Evolutionary conservation across 805 yeast genomes (phyloP), one percentile per base, ranked within the genome.

Genomic region (Saccharomycopsis sp.): DNA sequence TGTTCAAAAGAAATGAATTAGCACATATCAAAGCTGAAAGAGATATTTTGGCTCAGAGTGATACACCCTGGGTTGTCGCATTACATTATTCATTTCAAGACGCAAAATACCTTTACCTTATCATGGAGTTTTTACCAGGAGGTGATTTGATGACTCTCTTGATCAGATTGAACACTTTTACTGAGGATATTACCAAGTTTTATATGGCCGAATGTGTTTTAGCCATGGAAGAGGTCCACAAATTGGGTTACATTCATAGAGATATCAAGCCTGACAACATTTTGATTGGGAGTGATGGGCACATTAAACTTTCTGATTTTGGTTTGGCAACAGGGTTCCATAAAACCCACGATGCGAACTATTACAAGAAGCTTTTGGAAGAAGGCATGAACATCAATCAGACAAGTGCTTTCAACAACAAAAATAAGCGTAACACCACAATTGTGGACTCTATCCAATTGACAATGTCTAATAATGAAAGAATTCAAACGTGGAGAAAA

Each of bases 231-330:
- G 95, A 95, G 4, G 80, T 87, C 51, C 96, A 87, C 62, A 84
- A 83, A 58, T 67, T 86, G 25, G 96, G 96, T 0, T 87, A 87
- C 58, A 92, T 92, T 55, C 98, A 92, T 62, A 74, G 98, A 62
- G 98, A 92, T 60, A 89, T 92, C 54, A 92, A 92, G 61, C 98
- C 98, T 0, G 98, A 92, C 67, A 92, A 92, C 55, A 89, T 85
- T 44, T 69, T 85, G 55, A 84, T 85, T 51, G 95, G 85, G 58
- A 81, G 80, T 51, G 65, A 73, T 16, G 84, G 84, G 9, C 84
- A 77, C 57, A 73, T 77, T 52, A 77, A 77, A 56, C 62, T 77
- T 35, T 69, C 77, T 18, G 94, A 82, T 60, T 82, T 82, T 59
- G 94, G 94, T 2, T 65, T 82, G 49, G 77, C 86, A 53, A 80